Conservation (phyloP, 495 filamentous ascomycete species). For the Penicillium pulvis region DNA sequence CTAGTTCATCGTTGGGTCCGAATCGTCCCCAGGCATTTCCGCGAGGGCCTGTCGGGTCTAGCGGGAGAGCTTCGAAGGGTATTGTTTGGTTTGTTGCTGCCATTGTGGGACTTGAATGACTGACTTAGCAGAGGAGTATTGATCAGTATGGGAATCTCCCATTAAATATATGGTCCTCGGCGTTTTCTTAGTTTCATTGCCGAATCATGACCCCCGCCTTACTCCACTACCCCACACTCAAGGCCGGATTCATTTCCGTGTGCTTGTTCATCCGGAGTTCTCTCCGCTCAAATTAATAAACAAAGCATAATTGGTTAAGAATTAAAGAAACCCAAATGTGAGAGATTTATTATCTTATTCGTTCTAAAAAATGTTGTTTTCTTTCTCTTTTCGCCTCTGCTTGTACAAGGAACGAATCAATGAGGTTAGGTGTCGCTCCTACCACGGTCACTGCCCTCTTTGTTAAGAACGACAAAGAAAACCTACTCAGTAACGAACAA, state of each 20-base stretch:
- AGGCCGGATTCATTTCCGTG: constrained; percentile 5
- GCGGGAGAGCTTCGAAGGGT: constrained; percentile 48
- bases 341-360: too few species aligned
- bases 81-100: constrained; percentile 5
- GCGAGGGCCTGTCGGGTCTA: constrained; percentile 46
- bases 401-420: background rate
- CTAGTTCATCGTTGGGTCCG: constrained; percentile 50
- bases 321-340: too few species aligned
- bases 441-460: background rate
- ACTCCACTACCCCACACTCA: constrained; percentile 8
- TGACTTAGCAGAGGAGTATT: background rate
- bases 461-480: background rate
- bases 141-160: too few species aligned
- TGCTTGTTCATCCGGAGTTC: background rate
- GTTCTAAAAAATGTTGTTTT: too few species aligned
- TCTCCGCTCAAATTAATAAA: background rate
- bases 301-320: too few species aligned
- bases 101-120: constrained; percentile 9
- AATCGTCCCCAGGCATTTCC: constrained; percentile 58
- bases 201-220: constrained; percentile 6
- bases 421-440: background rate
- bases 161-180: background rate
- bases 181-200: background rate
- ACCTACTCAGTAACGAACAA: background rate
- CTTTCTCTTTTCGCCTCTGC: background rate